Evolutionary conservation across 2,329 filamentous ascomycete genomes (phyloP), one percentile per base, ranked within the genome.

Genomic region (Ascosphaera aggregata): DNA sequence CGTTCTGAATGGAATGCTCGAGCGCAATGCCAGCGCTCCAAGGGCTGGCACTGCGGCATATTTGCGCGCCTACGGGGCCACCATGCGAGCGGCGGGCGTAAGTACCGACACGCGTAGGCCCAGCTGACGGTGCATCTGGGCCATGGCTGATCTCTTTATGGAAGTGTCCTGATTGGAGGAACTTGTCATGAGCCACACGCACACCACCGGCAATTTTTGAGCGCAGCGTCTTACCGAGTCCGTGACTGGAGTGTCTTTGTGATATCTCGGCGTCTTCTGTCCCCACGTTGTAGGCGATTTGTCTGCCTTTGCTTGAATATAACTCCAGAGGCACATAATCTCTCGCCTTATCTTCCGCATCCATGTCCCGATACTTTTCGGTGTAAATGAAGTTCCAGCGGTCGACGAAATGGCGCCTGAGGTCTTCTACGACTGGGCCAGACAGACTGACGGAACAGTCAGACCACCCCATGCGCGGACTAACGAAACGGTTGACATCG

Each of bases 391-490:
- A 93, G 52, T 98, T 95, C 89, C 86, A 95, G 24, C 89, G 73
- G 36, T 94, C 61, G 7, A 92, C 74, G 48, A 95, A 98, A 54
- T 95, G 85, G 57, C 94, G 85, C 0, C 85, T 85, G 48, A 98
- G 89, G 51, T 95, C 86, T 52, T 86, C 84, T 9, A 93, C 80
- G 46, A 76, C 80, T 15, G 85, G 81, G 0, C 89, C 86, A 42
- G 89, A 70, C n/a, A 94, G 48, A 9, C 78, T 84, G 79, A 95
- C 91, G 8, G 80, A 69, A 2, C 94, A 84, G 54, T 98, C 89
- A 52, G 95, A 85, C 89, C 89, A 98, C 0, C 86, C 86, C 89
- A 98, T 95, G 20, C 89, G 76, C 5, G 85, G 85, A 49, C 76
- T 91, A 37, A 93, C 81, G 2, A 78, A 74, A 58, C 95, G 95